Evolutionary conservation across 305 asterid genomes (phyloP).

Genomic region (Solanum hybrid): DNA sequence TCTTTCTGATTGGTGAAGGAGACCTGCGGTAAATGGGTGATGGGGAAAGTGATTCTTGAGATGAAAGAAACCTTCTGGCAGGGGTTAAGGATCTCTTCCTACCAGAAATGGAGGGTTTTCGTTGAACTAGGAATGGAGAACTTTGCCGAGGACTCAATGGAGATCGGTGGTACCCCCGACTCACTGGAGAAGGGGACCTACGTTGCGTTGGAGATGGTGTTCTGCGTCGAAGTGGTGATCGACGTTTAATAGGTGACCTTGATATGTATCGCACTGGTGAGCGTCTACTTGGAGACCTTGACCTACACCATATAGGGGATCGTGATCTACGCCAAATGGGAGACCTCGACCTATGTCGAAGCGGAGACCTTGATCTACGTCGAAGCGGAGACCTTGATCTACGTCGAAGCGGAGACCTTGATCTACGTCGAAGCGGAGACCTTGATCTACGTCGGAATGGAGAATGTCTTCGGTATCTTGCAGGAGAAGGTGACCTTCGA

Average conservation of each 20-base stretch:
- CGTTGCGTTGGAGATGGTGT: neutral
- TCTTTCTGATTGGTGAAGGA: slow-evolving; percentile 42
- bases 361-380: slow-evolving; percentile 49
- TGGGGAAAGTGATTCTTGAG: slow-evolving; percentile 46
- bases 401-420: slow-evolving; percentile 45
- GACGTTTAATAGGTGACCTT: slow-evolving; percentile 30
- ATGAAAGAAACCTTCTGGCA: slow-evolving; percentile 38
- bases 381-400: slow-evolving; percentile 55
- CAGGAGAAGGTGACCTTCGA: slow-evolving; percentile 62
- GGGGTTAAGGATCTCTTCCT: slow-evolving; percentile 21
- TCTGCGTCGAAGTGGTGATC: slow-evolving; percentile 26
- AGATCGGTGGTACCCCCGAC: slow-evolving; percentile 17
- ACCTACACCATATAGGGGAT: slow-evolving; percentile 43
- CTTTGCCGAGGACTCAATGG: slow-evolving; percentile 26
- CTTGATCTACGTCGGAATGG: slow-evolving; percentile 50
- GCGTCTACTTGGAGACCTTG: slow-evolving; percentile 43
- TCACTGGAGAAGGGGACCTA: slow-evolving; percentile 17
- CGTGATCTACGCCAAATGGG: slow-evolving; percentile 40
- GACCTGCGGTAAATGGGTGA: slow-evolving; percentile 34
- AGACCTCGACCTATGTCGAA: slow-evolving; percentile 16
- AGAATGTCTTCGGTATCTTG: slow-evolving; percentile 41
- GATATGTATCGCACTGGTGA: slow-evolving; percentile 42
- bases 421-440: slow-evolving; percentile 45
- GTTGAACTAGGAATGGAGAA: slow-evolving; percentile 48
- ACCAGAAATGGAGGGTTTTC: slow-evolving; percentile 22